Evolutionary conservation across 352 stramenopile genomes (phyloP), one percentile per base, ranked within the genome.

Genomic region (Thraustochytrium striatum): DNA sequence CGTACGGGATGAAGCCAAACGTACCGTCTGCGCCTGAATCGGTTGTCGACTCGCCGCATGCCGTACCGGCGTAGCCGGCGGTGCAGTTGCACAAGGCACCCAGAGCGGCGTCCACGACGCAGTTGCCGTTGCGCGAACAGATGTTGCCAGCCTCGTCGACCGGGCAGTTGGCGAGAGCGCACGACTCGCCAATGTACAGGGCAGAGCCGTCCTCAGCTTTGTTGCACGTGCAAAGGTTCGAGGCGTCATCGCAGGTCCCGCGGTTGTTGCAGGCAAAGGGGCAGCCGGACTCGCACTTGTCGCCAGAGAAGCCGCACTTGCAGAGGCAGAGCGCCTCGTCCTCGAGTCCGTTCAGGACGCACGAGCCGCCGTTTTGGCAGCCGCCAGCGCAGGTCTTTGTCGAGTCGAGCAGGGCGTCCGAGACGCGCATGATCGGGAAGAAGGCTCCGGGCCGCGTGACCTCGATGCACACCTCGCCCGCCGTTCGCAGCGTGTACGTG

Each of bases 1-100:
- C 39, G 5, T 5, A 13, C 39, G 39, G 39, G 5, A 13, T 47
- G 13, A 47, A 47, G 39, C 5, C 13, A 13, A 47, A 47, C 5
- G 39, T n/a, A 47, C 28, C 33, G 58, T 69, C 0, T 25, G 58
- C 25, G 58, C 58, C 9, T 11, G 25, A 28, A 7, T 69, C 13
- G 58, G 58, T 19, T 19, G 28, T 1, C 9, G 25, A 50, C 28
- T 3, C 28, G 41, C 36, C 47, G 33, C 92, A 97, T n/a, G 85
- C 69, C 2, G 88, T 91, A 79, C 92, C 91, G 82, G 91, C 93
- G 86, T 96, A 98, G 3, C 93, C 93, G 33, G 87, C 87, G 83
- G 96, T 97, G 86, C 94, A 98, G 75, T 92, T 86, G 87, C 94
- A 98, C 61, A 95, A 19, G 21, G 59, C 59, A n/a, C 53, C 59